Conservation (phyloP, 2,329 filamentous ascomycete genomes). For the Fusarium tricinctum region DNA sequence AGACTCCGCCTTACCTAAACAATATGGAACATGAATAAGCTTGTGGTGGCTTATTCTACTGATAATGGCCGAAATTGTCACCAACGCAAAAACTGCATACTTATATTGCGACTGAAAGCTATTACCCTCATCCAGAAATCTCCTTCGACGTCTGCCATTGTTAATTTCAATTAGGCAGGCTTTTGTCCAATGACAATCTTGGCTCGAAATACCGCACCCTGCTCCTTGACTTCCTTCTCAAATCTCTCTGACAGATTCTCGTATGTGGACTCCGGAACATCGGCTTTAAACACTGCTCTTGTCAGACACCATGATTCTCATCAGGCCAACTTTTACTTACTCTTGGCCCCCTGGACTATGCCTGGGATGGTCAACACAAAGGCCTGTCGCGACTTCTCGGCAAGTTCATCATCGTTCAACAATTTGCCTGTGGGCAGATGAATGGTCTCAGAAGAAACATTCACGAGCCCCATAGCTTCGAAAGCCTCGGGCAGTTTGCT, state of each 20-base stretch:
- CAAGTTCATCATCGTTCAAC: constrained; percentile 1
- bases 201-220: constrained; percentile 12
- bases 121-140: neutral
- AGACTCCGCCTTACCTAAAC: neutral
- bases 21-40: neutral
- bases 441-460: neutral
- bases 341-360: constrained; percentile 10
- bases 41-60: too few relatives aligned
- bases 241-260: constrained; percentile 19
- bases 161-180: neutral
- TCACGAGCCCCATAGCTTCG: neutral
- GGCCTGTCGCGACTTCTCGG: constrained; percentile 5
- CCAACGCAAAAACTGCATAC: too few relatives aligned
- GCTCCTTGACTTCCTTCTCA: constrained; percentile 20
- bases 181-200: constrained; percentile 16
- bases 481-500: constrained; percentile 3
- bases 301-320: neutral
- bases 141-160: neutral
- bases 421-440: constrained; percentile 24
- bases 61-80: too few relatives aligned
- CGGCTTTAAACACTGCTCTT: neutral
- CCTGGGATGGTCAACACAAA: constrained; percentile 23
- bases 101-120: too few relatives aligned
- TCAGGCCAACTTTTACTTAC: neutral
- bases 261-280: constrained; percentile 1